These are phyloP conservation scores for Oidium heveae DNA, from an alignment of 2,329 filamentous ascomycete genomes.

Conservation along the genomic window DNA sequence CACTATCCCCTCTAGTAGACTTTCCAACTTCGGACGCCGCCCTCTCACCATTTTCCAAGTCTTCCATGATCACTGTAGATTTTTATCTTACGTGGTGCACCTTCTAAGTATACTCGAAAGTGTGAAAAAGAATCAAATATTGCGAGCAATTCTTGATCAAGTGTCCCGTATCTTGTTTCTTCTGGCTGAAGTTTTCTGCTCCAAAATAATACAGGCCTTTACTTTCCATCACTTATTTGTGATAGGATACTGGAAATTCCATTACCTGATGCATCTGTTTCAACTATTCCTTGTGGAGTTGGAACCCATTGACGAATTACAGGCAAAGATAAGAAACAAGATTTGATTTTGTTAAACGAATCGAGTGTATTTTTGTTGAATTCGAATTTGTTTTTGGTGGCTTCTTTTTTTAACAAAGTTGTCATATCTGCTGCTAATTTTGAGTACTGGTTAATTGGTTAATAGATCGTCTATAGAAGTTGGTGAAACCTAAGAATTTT, in stretches of 20 bases:
- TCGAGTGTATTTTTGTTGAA: background rate
- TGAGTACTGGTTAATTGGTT: background rate
- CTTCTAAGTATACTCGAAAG: background rate
- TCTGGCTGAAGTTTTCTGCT: conserved; percentile 1
- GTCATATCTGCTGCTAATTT: background rate
- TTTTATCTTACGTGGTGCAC: background rate
- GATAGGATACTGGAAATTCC: background rate
- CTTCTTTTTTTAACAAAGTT: background rate
- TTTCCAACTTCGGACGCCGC: background rate
- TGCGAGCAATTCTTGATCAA: background rate
- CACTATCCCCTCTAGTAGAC: too few species aligned
- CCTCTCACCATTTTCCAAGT: too few species aligned
- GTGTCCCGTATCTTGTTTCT: background rate
- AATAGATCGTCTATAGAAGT: conserved; percentile 1
- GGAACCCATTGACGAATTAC: background rate
- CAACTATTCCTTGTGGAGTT: conserved; percentile 1
- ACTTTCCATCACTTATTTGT: background rate
- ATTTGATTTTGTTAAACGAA: conserved; percentile 1
- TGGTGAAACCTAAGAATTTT: background rate
- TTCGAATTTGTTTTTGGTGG: background rate
- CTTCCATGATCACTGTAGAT: conserved; percentile 1
- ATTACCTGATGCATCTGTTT: background rate
- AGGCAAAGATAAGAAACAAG: background rate
- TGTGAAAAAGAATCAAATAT: background rate
- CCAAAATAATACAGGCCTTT: conserved; percentile 1